Percentiles rank a stretch among this genome's conserved stretches.
Evolutionary conservation across 148 eudicot genomes (phyloP).

Genomic region (Diospyros kaki): DNA sequence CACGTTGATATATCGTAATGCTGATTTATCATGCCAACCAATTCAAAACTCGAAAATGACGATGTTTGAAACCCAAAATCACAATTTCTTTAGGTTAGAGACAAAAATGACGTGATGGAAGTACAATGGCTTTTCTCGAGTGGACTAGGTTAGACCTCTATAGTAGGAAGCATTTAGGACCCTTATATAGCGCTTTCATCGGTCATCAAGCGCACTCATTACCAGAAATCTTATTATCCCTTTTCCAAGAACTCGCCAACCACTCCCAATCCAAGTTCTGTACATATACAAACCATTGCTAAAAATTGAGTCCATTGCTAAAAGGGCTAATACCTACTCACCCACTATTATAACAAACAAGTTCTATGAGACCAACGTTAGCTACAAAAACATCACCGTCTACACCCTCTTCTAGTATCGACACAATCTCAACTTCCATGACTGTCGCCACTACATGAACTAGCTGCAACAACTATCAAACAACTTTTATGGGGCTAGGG

Average conservation of each 20-base stretch:
- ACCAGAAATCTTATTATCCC: conserved; percentile 14
- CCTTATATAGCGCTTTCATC: background rate
- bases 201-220: background rate
- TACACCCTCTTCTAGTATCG: conserved; percentile 30
- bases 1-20: too few relatives aligned
- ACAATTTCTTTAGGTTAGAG: too few relatives aligned
- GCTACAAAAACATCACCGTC: conserved; percentile 18
- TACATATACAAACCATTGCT: too few relatives aligned
- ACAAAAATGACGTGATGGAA: too few relatives aligned
- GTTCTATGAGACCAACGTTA: conserved; percentile 29
- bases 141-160: too few relatives aligned
- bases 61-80: too few relatives aligned
- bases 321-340: too few relatives aligned
- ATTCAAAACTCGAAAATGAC: too few relatives aligned
- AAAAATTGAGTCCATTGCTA: too few relatives aligned
- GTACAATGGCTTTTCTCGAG: too few relatives aligned
- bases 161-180: too few relatives aligned
- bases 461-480: conserved; percentile 7
- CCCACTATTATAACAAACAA: conserved; percentile 7
- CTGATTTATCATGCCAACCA: too few relatives aligned
- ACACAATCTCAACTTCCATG: conserved; percentile 17
- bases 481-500: conserved; percentile 10
- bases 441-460: conserved; percentile 24
- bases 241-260: conserved; percentile 25
- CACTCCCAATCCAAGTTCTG: conserved; percentile 4